phyloP scores from a whole-genome alignment of 2,329 filamentous ascomycete species.

The Venturia aucupariae region DNA sequence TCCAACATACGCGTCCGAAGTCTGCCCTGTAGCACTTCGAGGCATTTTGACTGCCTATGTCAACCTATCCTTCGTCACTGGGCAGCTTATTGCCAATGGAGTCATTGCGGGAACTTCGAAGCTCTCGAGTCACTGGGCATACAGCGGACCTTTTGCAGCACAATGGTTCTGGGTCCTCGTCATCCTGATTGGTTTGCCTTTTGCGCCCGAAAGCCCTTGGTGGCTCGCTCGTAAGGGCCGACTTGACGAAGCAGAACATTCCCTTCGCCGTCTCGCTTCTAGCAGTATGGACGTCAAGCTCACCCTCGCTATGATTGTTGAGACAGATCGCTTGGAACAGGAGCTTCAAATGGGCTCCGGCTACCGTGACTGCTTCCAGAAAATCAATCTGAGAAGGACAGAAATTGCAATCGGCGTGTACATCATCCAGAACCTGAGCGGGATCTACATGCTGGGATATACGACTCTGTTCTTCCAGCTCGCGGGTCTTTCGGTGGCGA shows the following conservation, averaged over 20 bases:
- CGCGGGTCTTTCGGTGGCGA: constrained; percentile 34
- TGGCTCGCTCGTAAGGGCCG: constrained; percentile 64
- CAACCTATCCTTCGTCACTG: constrained; percentile 69
- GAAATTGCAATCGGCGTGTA: constrained; percentile 54
- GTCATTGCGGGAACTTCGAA: constrained; percentile 60
- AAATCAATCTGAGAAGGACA: constrained; percentile 67
- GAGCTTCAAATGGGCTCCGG: constrained; percentile 63
- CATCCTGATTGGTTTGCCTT: constrained; percentile 54
- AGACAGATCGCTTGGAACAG: constrained; percentile 74
- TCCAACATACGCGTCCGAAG: constrained; percentile 45
- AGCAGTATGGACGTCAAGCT: constrained; percentile 63
- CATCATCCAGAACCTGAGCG: constrained; percentile 40
- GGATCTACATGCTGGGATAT: constrained; percentile 40
- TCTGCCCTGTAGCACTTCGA: constrained; percentile 62
- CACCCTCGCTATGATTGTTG: constrained; percentile 79
- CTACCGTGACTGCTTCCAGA: constrained; percentile 78
- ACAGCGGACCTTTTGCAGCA: constrained; percentile 40
- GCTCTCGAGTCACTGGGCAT: constrained; percentile 58
- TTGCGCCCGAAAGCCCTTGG: constrained; percentile 64
- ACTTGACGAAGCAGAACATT: constrained; percentile 55
- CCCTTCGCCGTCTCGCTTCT: constrained; percentile 57
- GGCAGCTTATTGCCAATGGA: constrained; percentile 62
- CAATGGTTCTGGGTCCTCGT: constrained; percentile 67
- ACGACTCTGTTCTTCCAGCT: constrained; percentile 41
- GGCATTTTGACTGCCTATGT: constrained; percentile 52